Base-by-base conservation (phyloP, 768 basidiomycete species). In the Lactarius sp. region DNA sequence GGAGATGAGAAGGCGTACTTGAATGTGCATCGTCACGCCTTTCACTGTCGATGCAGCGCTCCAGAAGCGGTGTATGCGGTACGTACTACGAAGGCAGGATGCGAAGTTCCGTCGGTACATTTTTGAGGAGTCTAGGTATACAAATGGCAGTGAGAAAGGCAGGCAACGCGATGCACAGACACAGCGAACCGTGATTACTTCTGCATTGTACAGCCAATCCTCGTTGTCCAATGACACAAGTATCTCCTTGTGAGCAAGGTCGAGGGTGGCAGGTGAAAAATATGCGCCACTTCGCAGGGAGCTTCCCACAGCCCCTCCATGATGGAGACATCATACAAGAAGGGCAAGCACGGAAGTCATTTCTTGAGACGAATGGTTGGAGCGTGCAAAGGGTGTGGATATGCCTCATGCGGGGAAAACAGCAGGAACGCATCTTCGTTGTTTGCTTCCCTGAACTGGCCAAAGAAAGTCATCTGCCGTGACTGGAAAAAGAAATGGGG, bases 391-490 rank as follows among this genome's bases (percentile, higher is more conserved):
- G 71, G 2, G 79, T 79, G 69, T 87, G 80, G 18, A 92, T 75
- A 53, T 82, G 22, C 22, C 22, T 22, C 22, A 22, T 22, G 73
- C 0, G 85, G 81, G 44, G 80, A 81, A 58, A 77, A 60, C 2
- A 84, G 70, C 0, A 88, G 85, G 2, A 95, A 78, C 1, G 75
- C 83, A n/a, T 94, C 88, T 77, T 95, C 94, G 22, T 76, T 96
- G 60, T 83, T 72, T 0, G 94, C 94, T 74, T 96, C 94, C 61
- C 93, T 79, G 52, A 81, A 81, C 92, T 54, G 7, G 16, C 22
- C 27, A 65, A 39, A 13, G 22, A 50, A 44, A 10, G 52, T 8
- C 14, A 6, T 31, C 39, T 10, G 37, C 1, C 4, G 6, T 9
- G 8, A 13, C 44, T 8, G 27, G n/a, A 50, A 13, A 39, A 18